Base-by-base conservation (phyloP, 1,139 yeast species). In the Protomyces inundatus region DNA sequence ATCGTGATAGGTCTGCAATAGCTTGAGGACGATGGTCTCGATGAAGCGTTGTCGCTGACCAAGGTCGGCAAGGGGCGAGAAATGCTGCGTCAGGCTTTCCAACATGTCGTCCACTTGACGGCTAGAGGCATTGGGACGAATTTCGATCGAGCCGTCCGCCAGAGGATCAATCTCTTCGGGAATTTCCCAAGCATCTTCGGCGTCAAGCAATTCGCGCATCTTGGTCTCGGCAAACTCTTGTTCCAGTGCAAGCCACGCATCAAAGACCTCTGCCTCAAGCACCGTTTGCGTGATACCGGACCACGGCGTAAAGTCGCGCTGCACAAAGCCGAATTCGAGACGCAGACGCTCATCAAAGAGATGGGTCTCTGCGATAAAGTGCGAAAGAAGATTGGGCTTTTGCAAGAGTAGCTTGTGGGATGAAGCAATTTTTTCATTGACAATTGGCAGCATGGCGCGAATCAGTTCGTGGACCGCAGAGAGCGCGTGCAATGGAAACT, bases 161-260 rank as follows among this genome's bases (percentile, higher is more conserved):
- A 35, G 12, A 66, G 75, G 64, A 76, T 80, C 70, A 67, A 70
- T 63, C 77, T 81, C 55, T 73, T 78, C 81, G 32, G 82, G 84
- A 64, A 83, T 81, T 64, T 85, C 90, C 66, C 76, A 77, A 0
- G 89, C 85, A 66, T 82, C 80, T 0, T 77, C 71, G 1, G 82
- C 75, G 0, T 78, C 77, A 7, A 85, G 75, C 35, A 89, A 83
- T 66, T 83, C 88, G 23, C 80, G 77, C 68, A 82, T 88, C 67
- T 93, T 79, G 30, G 77, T 77, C 37, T 77, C 75, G 1, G 88
- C 87, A 65, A 85, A 69, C 2, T 79, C 78, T 37, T 80, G 77
- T 72, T 90, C 97, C 68, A 84, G 81, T 4, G 76, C 73, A 3
- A 90, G 77, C 96, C 97, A 90, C 54, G 77, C 77, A n/a, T 80